Percentiles rank a stretch among this genome's conserved stretches.
Conservation (phyloP, 441 rosid species). For the Erodium trifolium region DNA sequence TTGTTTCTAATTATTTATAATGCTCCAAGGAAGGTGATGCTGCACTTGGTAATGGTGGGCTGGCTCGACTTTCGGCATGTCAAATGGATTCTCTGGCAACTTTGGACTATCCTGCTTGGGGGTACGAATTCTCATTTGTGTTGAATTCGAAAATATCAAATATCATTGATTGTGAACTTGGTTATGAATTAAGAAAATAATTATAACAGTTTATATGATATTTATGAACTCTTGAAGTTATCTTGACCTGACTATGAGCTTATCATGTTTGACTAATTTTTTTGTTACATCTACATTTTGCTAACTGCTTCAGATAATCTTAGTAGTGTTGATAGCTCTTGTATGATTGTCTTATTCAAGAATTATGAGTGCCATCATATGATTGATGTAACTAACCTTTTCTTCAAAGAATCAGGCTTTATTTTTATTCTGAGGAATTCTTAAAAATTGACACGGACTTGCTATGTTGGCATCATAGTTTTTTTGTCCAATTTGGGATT, state of each 20-base stretch:
- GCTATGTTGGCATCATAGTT: background rate
- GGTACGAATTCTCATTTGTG: slow-evolving; percentile 12
- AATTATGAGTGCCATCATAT: background rate
- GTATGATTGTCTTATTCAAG: background rate
- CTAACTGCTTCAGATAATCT: slow-evolving; percentile 6
- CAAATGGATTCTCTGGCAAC: slow-evolving; percentile 23
- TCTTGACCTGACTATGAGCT: background rate
- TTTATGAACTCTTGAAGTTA: background rate
- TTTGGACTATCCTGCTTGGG: slow-evolving; percentile 25
- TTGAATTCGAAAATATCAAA: too few relatives aligned
- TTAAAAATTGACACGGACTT: background rate
- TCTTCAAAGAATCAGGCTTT: background rate
- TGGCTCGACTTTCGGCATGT: slow-evolving; percentile 21
- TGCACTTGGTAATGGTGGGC: slow-evolving; percentile 26
- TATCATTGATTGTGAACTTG: too few relatives aligned
- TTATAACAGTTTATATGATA: background rate
- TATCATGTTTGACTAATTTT: background rate
- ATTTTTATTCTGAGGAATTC: background rate
- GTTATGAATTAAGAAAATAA: too few relatives aligned
- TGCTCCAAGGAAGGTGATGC: slow-evolving; percentile 23
- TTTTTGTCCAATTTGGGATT: background rate
- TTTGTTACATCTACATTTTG: background rate
- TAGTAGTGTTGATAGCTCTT: background rate
- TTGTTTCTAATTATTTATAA: slow-evolving; percentile 6
- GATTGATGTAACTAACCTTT: slow-evolving; percentile 1